Percentiles rank a stretch among this genome's conserved stretches.
Conservation (phyloP, 2,329 filamentous ascomycete genomes). For the Botrytis sinoallii region DNA sequence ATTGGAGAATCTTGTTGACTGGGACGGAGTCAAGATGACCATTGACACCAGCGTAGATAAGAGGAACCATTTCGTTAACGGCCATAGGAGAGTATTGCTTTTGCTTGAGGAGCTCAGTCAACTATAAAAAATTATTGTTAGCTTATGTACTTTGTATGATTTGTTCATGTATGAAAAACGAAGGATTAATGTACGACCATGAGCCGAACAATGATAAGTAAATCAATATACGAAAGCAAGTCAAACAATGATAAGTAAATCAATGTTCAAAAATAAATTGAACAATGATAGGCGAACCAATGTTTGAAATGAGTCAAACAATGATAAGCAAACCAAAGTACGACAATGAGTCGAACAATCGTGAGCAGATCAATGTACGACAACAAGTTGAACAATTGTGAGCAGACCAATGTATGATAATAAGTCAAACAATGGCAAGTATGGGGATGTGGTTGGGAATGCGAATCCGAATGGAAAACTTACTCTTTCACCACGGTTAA, state of each 20-base stretch:
- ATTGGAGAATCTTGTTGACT: slow-evolving; percentile 85
- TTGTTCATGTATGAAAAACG: background rate
- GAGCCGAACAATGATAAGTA: background rate
- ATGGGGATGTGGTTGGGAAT: background rate
- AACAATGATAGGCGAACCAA: background rate
- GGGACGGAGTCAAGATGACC: slow-evolving; percentile 87
- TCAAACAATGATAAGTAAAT: background rate
- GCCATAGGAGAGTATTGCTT: slow-evolving; percentile 99
- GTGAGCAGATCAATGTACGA: background rate
- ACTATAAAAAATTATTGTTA: slow-evolving; percentile 43
- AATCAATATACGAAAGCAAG: too few species aligned
- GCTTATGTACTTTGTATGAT: slow-evolving; percentile 27
- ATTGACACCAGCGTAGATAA: slow-evolving; percentile 99
- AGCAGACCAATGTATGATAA: background rate
- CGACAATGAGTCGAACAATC: too few species aligned
- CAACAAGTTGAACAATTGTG: background rate
- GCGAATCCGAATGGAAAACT: slow-evolving; percentile 41
- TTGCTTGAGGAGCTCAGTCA: slow-evolving; percentile 98
- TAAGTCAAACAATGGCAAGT: background rate
- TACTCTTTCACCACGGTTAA: slow-evolving; percentile 96
- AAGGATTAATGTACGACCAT: background rate
- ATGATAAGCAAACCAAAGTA: too few species aligned
- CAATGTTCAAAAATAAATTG: background rate
- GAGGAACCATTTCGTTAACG: slow-evolving; percentile 99
- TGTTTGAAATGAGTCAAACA: background rate